phyloP scores from a whole-genome alignment of 371 early-diverging fungal genomes.

The Lichtheimia ramosa region DNA sequence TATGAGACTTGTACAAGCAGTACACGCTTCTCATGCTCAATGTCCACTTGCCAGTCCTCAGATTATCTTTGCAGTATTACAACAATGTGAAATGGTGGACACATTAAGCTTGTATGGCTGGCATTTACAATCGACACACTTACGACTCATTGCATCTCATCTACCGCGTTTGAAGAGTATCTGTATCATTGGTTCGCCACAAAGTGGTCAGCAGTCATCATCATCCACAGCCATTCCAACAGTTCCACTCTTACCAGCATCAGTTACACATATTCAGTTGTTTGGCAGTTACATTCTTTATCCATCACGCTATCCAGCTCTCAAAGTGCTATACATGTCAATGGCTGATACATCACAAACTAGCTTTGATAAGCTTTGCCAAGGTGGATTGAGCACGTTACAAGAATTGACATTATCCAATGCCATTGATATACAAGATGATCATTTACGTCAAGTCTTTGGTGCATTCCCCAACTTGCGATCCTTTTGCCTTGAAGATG shows the following conservation, averaged over 20 bases:
- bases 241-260: conserved; percentile 19
- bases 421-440: not conserved
- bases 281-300: conserved; percentile 22
- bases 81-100: conserved; percentile 31
- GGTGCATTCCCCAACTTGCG: not conserved
- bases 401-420: not conserved
- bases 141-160: conserved; percentile 19
- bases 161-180: conserved; percentile 14
- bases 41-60: conserved; percentile 18
- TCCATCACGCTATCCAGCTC: not conserved
- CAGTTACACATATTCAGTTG: conserved; percentile 8
- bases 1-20: not conserved
- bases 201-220: not conserved
- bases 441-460: not conserved
- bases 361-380: not conserved
- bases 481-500: conserved; percentile 5
- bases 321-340: not conserved
- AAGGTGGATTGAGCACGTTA: not conserved
- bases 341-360: not conserved
- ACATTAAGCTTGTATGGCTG: conserved; percentile 43
- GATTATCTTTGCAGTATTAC: conserved; percentile 14
- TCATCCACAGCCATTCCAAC: not conserved
- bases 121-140: conserved; percentile 18
- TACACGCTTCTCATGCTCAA: conserved; percentile 4
- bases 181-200: conserved; percentile 26